Evolutionary conservation across 805 yeast genomes (phyloP), one percentile per base, ranked within the genome.

Genomic region (Nakazawaea sp.): DNA sequence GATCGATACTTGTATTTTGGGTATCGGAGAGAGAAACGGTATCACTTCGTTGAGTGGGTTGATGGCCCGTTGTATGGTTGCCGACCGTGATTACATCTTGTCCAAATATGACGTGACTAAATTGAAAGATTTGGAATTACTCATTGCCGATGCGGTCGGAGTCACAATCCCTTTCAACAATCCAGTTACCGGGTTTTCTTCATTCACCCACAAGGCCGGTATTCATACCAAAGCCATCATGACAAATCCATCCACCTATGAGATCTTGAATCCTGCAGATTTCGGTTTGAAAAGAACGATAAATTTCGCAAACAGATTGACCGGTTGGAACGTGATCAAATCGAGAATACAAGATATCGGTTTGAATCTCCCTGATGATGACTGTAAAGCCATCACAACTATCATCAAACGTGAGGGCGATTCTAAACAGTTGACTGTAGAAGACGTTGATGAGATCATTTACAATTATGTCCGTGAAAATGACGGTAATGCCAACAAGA

Each of bases 1-100:
- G 52, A 72, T 73, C 39, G 80, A 73, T 48, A 74, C 73, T 5
- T 70, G 76, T 30, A 76, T 73, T 17, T 66, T 73, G 51, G 80
- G 80, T 46, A 73, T 73, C 42, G 80, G 80, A 56, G 80, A 73
- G 59, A 67, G 80, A 64, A 73, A 73, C 56, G 80, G 80, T 51
- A 73, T 73, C 48, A 72, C 76, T 18, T 78, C 80, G 31, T 60
- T 73, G 48, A 78, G 80, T 47, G 79, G 78, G 19, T 66, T 73
- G 46, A 73, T 73, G 75, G 78, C 78, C 32, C 62, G 79, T 60
- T 73, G 73, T 79, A 72, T 73, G 50, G 75, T 75, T 38, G 75
- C 79, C 33, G 77, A 70, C 53, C 64, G 77, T 47, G 78, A 71
- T 40, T 73, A 73, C 50, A 78, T 73, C 36, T 61, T 70, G 53